Evolutionary conservation across 352 stramenopile genomes (phyloP).

Genomic region (Globisporangium polare): DNA sequence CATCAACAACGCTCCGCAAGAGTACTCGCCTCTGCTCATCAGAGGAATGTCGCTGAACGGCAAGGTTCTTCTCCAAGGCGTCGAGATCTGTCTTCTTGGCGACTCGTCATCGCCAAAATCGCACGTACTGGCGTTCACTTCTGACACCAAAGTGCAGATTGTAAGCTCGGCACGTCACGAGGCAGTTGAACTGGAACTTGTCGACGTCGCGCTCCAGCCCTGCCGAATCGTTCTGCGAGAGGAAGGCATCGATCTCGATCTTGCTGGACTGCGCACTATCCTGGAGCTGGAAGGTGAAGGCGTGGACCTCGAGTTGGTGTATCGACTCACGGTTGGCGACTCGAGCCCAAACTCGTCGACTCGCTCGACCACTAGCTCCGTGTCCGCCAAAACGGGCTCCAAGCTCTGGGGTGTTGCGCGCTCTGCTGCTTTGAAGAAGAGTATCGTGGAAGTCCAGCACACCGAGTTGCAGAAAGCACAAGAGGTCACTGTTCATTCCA

Average conservation of each 20-base stretch:
- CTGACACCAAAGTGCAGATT: conserved; percentile 61
- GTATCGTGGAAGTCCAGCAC: conserved; percentile 62
- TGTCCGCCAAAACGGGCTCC: conserved; percentile 24
- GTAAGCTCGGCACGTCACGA: conserved; percentile 61
- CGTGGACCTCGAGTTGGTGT: conserved; percentile 74
- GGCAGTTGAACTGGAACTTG: conserved; percentile 66
- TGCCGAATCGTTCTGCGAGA: conserved; percentile 59
- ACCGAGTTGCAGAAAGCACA: conserved; percentile 35
- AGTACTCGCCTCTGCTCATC: conserved; percentile 71
- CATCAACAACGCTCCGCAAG: conserved; percentile 48
- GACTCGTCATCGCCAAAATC: conserved; percentile 67
- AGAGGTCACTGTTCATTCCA: conserved; percentile 20
- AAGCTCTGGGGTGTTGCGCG: conserved; percentile 64
- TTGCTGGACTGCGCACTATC: conserved; percentile 69
- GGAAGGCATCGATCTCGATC: conserved; percentile 73
- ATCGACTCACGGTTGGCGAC: conserved; percentile 58
- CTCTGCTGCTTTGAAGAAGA: conserved; percentile 42
- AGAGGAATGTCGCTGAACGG: conserved; percentile 45
- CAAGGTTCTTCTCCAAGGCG: conserved; percentile 48
- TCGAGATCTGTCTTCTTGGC: conserved; percentile 78
- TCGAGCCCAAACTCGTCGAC: conserved; percentile 20
- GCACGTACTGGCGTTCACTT: conserved; percentile 79
- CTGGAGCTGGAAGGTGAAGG: conserved; percentile 85
- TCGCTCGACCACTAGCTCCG: neutral
- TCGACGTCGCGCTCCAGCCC: conserved; percentile 76